Percentiles rank a stretch among this genome's conserved stretches.
These are phyloP conservation scores for Apiospora sp. DNA, from an alignment of 2,329 filamentous ascomycete species.

Conservation along the genomic window DNA sequence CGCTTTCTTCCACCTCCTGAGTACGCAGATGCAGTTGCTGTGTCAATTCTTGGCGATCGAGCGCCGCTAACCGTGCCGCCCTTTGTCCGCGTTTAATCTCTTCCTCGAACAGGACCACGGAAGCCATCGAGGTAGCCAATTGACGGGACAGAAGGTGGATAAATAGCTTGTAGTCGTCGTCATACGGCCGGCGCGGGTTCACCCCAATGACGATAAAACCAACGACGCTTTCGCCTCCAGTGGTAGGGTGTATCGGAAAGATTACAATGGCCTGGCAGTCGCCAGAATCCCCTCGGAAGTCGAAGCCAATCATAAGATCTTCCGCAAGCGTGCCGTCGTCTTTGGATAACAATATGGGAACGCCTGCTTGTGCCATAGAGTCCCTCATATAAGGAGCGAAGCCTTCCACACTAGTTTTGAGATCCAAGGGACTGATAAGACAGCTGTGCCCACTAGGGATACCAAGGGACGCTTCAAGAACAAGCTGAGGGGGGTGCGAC, in stretches of 20 bases:
- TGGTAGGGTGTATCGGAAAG: conserved; percentile 81
- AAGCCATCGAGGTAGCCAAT: conserved; percentile 80
- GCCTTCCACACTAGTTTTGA: conserved; percentile 73
- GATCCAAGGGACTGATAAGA: conserved; percentile 69
- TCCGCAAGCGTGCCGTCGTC: conserved; percentile 71
- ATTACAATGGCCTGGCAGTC: conserved; percentile 75
- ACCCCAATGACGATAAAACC: conserved; percentile 82
- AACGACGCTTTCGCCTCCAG: conserved; percentile 72
- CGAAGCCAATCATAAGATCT: conserved; percentile 70
- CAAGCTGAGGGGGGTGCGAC: conserved; percentile 67
- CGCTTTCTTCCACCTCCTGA: conserved; percentile 70
- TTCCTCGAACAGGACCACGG: conserved; percentile 83
- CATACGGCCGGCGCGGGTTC: conserved; percentile 80
- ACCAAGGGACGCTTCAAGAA: conserved; percentile 77
- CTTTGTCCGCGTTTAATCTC: conserved; percentile 79
- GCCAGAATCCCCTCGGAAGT: conserved; percentile 76
- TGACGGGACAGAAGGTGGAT: conserved; percentile 78
- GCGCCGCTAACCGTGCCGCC: conserved; percentile 76
- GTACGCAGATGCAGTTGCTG: conserved; percentile 74
- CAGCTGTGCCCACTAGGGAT: conserved; percentile 70
- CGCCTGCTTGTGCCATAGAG: conserved; percentile 71
- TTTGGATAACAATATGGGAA: conserved; percentile 73
- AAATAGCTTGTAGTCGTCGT: conserved; percentile 82
- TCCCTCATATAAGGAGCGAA: conserved; percentile 81
- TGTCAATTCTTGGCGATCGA: conserved; percentile 80